Evolutionary conservation across 23 red algal species (phyloP).

Genomic region (Porphyridium purpureum): DNA sequence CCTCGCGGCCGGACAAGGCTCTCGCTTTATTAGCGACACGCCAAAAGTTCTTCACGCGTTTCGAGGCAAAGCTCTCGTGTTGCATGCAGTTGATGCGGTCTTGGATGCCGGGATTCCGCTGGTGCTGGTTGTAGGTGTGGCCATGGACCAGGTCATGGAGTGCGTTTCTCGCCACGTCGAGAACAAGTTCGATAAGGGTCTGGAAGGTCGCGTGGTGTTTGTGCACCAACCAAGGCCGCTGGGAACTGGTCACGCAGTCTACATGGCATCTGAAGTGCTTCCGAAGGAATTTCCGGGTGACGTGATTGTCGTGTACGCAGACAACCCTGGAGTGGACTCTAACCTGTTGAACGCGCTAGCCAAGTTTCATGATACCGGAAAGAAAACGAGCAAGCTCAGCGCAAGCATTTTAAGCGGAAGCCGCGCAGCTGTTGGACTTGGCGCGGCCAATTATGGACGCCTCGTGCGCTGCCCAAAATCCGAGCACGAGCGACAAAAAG

Average conservation of each 20-base stretch:
- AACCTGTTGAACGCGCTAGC: constrained; percentile 28
- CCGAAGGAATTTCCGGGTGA: constrained; percentile 40
- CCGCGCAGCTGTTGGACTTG: constrained; percentile 9
- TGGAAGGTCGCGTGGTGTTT: too few species aligned
- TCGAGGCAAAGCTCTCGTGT: constrained; percentile 45
- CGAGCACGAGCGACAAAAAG: too few species aligned
- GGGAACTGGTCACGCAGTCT: constrained; percentile 87
- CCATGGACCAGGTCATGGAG: constrained; percentile 26
- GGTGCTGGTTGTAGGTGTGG: constrained; percentile 62
- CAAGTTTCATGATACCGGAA: constrained; percentile 7
- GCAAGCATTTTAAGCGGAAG: constrained; percentile 80
- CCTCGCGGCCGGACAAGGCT: constrained; percentile 81
- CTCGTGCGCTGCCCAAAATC: constrained; percentile 29
- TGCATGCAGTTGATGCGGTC: constrained; percentile 47
- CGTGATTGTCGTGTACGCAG: constrained; percentile 69
- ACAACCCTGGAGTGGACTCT: constrained; percentile 84
- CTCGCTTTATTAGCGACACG: constrained; percentile 32
- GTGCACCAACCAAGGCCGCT: constrained; percentile 33
- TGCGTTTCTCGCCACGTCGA: not conserved
- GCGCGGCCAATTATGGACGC: constrained; percentile 49
- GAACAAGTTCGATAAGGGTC: not conserved
- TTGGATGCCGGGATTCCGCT: constrained; percentile 9
- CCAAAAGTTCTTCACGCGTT: constrained; percentile 86
- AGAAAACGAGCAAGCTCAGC: constrained; percentile 10
- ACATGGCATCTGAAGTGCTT: constrained; percentile 34